phyloP scores from a whole-genome alignment of 305 asterid genomes.

The Fraxinus baroniana region DNA sequence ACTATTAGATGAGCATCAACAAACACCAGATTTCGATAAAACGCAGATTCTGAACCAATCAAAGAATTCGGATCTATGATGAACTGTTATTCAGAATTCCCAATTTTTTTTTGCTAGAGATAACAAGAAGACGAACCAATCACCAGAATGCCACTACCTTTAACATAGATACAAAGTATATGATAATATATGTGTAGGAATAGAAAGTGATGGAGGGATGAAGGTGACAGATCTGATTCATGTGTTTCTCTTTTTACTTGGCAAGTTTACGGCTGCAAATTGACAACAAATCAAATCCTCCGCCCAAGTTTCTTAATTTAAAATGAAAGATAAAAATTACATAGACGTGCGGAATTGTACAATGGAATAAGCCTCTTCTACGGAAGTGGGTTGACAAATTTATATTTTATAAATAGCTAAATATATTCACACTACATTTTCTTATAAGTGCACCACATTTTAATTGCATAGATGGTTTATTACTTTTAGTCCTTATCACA shows the following conservation, averaged over 20 bases:
- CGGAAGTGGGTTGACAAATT: no score
- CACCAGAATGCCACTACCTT: neutral
- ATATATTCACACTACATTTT: no score
- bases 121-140: slow-evolving; percentile 1
- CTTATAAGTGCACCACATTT: no score
- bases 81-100: neutral
- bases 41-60: slow-evolving; percentile 1
- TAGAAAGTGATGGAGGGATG: neutral
- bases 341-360: no score
- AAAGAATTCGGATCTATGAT: slow-evolving; percentile 25
- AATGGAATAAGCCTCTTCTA: no score
- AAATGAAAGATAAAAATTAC: neutral
- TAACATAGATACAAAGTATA: neutral
- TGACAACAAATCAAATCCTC: neutral
- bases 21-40: slow-evolving; percentile 24
- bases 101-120: neutral
- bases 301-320: neutral
- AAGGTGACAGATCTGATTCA: neutral
- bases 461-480: no score
- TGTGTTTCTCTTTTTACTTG: neutral
- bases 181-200: neutral
- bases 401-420: no score
- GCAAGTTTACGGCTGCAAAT: neutral
- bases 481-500: no score
- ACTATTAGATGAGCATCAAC: slow-evolving; percentile 41